Percentiles rank a stretch among this genome's conserved stretches.
Evolutionary conservation across 805 yeast genomes (phyloP).

Genomic region (Wickerhamiella lipophila): DNA sequence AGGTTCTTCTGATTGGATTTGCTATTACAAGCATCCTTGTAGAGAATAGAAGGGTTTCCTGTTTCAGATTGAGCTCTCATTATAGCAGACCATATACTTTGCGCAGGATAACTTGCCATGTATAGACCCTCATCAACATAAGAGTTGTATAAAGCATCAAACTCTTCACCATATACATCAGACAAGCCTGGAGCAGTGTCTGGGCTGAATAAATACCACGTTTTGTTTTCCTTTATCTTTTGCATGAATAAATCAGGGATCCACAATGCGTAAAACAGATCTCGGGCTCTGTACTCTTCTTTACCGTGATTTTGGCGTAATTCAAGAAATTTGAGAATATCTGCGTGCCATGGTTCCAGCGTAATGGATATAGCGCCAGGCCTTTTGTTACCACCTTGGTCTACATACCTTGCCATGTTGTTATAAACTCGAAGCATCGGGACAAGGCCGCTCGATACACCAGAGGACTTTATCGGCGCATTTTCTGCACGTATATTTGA

Average conservation of each 20-base stretch:
- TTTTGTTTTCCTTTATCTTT: slow-evolving; percentile 57
- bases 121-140: slow-evolving; percentile 60
- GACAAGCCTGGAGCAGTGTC: slow-evolving; percentile 70
- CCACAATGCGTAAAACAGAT: slow-evolving; percentile 86
- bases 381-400: slow-evolving; percentile 92
- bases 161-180: slow-evolving; percentile 71
- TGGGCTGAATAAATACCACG: slow-evolving; percentile 84
- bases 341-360: slow-evolving; percentile 94
- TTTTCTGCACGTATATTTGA: slow-evolving; percentile 78
- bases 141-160: slow-evolving; percentile 48
- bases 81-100: slow-evolving; percentile 74
- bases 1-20: slow-evolving; percentile 81
- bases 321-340: slow-evolving; percentile 68
- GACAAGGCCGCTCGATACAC: slow-evolving; percentile 74
- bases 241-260: slow-evolving; percentile 86
- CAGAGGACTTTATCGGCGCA: slow-evolving; percentile 72
- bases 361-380: slow-evolving; percentile 94
- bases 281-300: slow-evolving; percentile 85
- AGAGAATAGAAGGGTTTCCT: slow-evolving; percentile 87
- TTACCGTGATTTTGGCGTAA: slow-evolving; percentile 85
- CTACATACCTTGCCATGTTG: slow-evolving; percentile 88
- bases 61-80: slow-evolving; percentile 86
- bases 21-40: slow-evolving; percentile 80
- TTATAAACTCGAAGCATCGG: slow-evolving; percentile 92
- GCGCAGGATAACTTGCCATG: slow-evolving; percentile 54